A percentile compares a stretch with the other conserved stretches of the same genome.
Evolutionary conservation across 2,329 filamentous ascomycete species (phyloP).

Genomic region (Bipolaris cookei): DNA sequence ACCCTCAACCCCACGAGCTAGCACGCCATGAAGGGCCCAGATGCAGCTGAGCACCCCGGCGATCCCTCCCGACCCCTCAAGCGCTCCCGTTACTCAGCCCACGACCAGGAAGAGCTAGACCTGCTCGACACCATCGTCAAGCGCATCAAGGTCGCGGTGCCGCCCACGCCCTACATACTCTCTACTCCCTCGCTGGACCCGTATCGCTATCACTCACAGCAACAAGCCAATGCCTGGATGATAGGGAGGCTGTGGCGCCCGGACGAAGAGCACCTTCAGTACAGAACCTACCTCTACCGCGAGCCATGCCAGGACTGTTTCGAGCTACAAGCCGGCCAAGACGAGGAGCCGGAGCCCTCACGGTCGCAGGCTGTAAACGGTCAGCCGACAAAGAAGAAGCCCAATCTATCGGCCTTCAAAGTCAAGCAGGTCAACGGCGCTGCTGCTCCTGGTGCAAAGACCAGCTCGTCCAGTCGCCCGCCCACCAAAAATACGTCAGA

Average conservation of each 20-base stretch:
- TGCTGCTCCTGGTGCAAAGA: conserved; percentile 39
- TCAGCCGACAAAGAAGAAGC: conserved; percentile 63
- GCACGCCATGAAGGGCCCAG: conserved; percentile 43
- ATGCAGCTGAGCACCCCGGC: conserved; percentile 30
- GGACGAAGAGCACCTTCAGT: conserved; percentile 65
- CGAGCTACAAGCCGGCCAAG: conserved; percentile 59
- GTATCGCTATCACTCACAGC: conserved; percentile 52
- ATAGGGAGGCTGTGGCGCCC: conserved; percentile 60
- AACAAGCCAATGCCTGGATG: conserved; percentile 52
- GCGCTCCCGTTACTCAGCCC: conserved; percentile 33
- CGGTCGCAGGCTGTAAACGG: conserved; percentile 42
- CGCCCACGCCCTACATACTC: conserved; percentile 55
- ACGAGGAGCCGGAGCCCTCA: conserved; percentile 57
- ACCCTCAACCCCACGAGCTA: conserved; percentile 1
- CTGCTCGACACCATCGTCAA: conserved; percentile 51
- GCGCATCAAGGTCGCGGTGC: conserved; percentile 53
- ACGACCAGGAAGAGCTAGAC: conserved; percentile 48
- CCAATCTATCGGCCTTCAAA: conserved; percentile 67
- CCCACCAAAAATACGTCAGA: conserved; percentile 30
- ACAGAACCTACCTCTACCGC: conserved; percentile 66
- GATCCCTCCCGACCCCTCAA: conserved; percentile 37
- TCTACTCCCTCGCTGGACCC: conserved; percentile 56
- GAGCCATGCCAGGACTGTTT: conserved; percentile 59
- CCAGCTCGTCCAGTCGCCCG: conserved; percentile 34
- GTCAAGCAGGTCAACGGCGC: conserved; percentile 56